Percentiles rank a stretch among this genome's conserved stretches.
phyloP scores from a whole-genome alignment of 306 rosid genomes.

The Citrullus mucosospermus region DNA sequence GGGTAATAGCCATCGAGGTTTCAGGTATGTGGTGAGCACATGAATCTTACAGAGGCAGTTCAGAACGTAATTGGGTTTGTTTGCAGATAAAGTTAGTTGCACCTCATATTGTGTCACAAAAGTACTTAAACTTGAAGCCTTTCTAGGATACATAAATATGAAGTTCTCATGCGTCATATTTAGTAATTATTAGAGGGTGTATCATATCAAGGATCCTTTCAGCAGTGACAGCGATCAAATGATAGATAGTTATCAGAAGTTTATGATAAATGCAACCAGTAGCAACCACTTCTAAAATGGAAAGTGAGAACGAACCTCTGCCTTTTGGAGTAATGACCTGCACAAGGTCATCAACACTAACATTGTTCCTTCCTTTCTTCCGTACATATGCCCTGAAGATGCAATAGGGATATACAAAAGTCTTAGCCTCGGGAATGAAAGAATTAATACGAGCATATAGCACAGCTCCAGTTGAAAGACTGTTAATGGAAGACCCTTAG shows the following conservation, averaged over 20 bases:
- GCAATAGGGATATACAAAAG: neutral
- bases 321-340: slow-evolving; percentile 85
- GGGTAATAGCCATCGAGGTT: neutral
- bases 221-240: too few species aligned
- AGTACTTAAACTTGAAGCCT: neutral
- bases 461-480: neutral
- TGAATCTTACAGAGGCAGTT: neutral
- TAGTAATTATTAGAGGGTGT: neutral
- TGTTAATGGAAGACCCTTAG: neutral
- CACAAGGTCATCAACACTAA: slow-evolving; percentile 74
- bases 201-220: neutral
- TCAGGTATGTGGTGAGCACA: neutral
- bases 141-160: neutral
- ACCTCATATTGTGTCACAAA: neutral
- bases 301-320: slow-evolving; percentile 36
- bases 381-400: slow-evolving; percentile 46
- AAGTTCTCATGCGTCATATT: neutral
- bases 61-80: neutral
- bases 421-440: neutral
- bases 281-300: neutral
- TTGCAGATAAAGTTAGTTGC: neutral
- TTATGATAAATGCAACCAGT: neutral
- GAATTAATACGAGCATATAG: neutral
- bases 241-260: neutral
- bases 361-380: slow-evolving; percentile 80